Percentiles rank a stretch among this genome's conserved stretches.
Conservation (phyloP, 768 basidiomycete genomes). For the Coprinopsis strossmayeri region DNA sequence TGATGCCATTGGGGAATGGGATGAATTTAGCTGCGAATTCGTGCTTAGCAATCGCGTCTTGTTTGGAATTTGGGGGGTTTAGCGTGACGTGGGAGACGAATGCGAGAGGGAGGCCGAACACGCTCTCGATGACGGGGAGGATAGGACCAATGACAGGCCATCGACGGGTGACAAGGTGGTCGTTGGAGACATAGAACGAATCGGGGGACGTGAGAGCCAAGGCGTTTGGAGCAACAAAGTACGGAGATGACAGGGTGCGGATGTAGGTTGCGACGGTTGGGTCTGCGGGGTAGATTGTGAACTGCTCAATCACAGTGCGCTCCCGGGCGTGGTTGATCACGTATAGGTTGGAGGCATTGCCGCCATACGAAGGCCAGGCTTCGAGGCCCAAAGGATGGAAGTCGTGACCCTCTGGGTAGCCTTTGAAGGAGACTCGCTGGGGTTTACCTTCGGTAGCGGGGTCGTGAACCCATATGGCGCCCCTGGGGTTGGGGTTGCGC, state of each 20-base stretch:
- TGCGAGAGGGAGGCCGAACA: constrained; percentile 49
- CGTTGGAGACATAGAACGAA: constrained; percentile 69
- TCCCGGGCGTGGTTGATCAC: constrained; percentile 63
- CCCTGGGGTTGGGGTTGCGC: constrained; percentile 47
- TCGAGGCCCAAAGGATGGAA: constrained; percentile 73
- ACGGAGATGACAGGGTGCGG: constrained; percentile 52
- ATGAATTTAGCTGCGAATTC: constrained; percentile 39
- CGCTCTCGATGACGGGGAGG: constrained; percentile 47
- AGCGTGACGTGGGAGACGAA: constrained; percentile 54
- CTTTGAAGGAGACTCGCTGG: constrained; percentile 34
- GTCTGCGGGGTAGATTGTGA: constrained; percentile 39
- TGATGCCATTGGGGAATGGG: constrained; percentile 65
- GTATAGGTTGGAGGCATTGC: constrained; percentile 51
- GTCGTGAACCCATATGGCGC: constrained; percentile 54
- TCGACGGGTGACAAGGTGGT: constrained; percentile 63
- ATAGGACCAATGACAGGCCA: constrained; percentile 45
- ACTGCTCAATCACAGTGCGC: constrained; percentile 63
- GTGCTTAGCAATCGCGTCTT: constrained; percentile 25
- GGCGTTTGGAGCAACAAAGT: constrained; percentile 61
- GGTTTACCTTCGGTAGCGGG: constrained; percentile 10
- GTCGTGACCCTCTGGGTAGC: constrained; percentile 50
- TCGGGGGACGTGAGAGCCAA: constrained; percentile 58
- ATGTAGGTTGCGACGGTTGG: constrained; percentile 44
- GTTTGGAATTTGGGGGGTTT: constrained; percentile 19
- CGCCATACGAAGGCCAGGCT: constrained; percentile 42